Evolutionary conservation across 228 moss, liverwort and hornwort genomes (phyloP), one percentile per base, ranked within the genome.

Genomic region (Sphagnum magellanicum): DNA sequence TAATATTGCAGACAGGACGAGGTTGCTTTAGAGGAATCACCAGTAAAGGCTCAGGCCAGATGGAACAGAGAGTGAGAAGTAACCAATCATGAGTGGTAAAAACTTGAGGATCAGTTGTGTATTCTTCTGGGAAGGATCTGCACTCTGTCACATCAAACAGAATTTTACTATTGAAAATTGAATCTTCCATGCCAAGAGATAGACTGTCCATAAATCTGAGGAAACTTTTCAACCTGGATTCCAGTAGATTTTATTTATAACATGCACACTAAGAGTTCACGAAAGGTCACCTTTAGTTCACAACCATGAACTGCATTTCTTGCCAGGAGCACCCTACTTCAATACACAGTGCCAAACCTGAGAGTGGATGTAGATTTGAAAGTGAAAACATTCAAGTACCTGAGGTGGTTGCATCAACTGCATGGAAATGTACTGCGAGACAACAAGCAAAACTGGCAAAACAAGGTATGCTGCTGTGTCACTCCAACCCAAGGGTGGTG

Each of bases 1-100:
- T 32, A 32, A 3, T 3, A 32, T 32, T 32, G 32, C 32, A 32
- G 3, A 32, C 32, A 32, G 32, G 32, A 32, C 3, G 3, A 32
- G 32, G 3, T 32, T 32, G 32, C 32, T 32, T 32, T 32, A 32
- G 32, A 32, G 32, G 32, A 32, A 32, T 73, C 59, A 94, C 98
- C 98, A 98, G 71, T 98, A 98, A 5, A 98, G 79, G 78, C 98
- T 98, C 55, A 98, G 71, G 49, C 98, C 98, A 6, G 98, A 98
- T 10, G 98, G 98, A 49, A 98, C 98, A 16, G 98, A 98, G 63
- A 98, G 81, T 10, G 98, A 79, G 70, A 98, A 98, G 69, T 94
- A 98, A 70, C 98, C 98, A 49, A 98, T 98, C 98, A 98, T 98
- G 13, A 98, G 90, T 15, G 98, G 98, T 51, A 98, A 78, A 62